A percentile compares a stretch with the other conserved stretches of the same genome.
These are phyloP conservation scores for Cyathus striatus DNA, from an alignment of 768 basidiomycete genomes.

Conservation along the genomic window DNA sequence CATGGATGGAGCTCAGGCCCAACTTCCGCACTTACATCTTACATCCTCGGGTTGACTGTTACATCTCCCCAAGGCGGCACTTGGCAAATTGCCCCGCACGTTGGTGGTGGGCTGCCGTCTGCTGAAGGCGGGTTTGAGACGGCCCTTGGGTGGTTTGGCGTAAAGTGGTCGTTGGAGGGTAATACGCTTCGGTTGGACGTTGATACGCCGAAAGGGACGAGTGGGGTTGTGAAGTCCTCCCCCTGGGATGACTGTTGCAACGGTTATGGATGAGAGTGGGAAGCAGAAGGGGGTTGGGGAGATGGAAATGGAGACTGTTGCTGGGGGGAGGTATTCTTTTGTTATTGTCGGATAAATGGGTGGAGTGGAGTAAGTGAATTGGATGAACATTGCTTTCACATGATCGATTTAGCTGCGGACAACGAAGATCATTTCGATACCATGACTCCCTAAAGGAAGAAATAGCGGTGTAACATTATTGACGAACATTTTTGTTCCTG, in stretches of 20 bases:
- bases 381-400: too few species aligned
- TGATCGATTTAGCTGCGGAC: too few species aligned
- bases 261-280: neutral
- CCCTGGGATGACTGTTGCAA: neutral
- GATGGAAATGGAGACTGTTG: neutral
- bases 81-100: constrained; percentile 44
- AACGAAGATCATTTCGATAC: too few species aligned
- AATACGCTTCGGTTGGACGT: constrained; percentile 5
- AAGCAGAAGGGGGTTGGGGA: neutral
- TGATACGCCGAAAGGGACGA: constrained; percentile 12
- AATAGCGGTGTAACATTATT: too few species aligned
- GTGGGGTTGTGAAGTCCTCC: constrained; percentile 1
- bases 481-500: too few species aligned
- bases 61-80: constrained; percentile 40
- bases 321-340: neutral
- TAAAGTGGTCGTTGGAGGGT: constrained; percentile 29
- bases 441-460: too few species aligned
- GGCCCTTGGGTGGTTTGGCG: constrained; percentile 45
- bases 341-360: too few species aligned
- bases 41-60: constrained; percentile 48
- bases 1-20: constrained; percentile 60
- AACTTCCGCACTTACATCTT: constrained; percentile 52
- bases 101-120: constrained; percentile 27
- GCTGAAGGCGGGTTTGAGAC: constrained; percentile 53
- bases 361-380: too few species aligned